Percentiles rank a stretch among this genome's conserved stretches.
Evolutionary conservation across 768 basidiomycete genomes (phyloP).

Genomic region (Mycena albidolilacea): DNA sequence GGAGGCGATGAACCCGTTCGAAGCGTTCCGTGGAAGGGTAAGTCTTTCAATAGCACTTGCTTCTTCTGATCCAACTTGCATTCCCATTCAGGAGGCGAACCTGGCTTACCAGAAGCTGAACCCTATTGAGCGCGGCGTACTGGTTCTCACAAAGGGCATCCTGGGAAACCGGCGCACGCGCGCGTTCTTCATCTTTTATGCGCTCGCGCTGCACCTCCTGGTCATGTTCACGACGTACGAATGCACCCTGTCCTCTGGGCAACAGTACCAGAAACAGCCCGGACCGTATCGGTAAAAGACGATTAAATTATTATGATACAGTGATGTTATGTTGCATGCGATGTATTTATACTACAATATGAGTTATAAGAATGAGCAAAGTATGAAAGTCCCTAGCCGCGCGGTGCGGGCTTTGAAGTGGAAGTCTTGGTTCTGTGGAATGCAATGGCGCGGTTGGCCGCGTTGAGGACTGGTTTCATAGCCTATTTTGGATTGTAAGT

Average conservation of each 20-base stretch:
- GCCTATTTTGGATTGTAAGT: conserved; percentile 60
- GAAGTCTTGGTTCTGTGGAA: conserved; percentile 60
- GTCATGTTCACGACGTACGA: conserved; percentile 87
- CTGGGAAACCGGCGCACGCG: conserved; percentile 93
- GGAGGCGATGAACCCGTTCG: conserved; percentile 98
- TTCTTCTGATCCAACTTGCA: conserved; percentile 13
- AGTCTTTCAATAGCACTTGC: conserved; percentile 45
- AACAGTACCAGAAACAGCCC: conserved; percentile 67
- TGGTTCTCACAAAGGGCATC: conserved; percentile 87
- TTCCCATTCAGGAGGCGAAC: conserved; percentile 84
- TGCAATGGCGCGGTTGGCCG: conserved; percentile 80
- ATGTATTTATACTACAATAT: conserved; percentile 35
- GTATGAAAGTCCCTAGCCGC: conserved; percentile 40
- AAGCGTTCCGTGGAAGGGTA: conserved; percentile 95
- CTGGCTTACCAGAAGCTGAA: conserved; percentile 93
- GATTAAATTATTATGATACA: conserved; percentile 44
- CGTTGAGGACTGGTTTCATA: conserved; percentile 81
- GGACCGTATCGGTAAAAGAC: conserved; percentile 51
- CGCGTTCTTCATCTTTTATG: conserved; percentile 91
- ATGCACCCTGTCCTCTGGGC: conserved; percentile 69
- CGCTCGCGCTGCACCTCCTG: conserved; percentile 83
- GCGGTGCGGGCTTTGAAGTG: conserved; percentile 49
- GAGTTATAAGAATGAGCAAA: conserved; percentile 24
- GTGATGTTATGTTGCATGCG: conserved; percentile 44
- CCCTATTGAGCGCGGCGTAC: conserved; percentile 90